Conservation (phyloP, 106 monocot genomes). For the Phalaenopsis aphrodite region DNA sequence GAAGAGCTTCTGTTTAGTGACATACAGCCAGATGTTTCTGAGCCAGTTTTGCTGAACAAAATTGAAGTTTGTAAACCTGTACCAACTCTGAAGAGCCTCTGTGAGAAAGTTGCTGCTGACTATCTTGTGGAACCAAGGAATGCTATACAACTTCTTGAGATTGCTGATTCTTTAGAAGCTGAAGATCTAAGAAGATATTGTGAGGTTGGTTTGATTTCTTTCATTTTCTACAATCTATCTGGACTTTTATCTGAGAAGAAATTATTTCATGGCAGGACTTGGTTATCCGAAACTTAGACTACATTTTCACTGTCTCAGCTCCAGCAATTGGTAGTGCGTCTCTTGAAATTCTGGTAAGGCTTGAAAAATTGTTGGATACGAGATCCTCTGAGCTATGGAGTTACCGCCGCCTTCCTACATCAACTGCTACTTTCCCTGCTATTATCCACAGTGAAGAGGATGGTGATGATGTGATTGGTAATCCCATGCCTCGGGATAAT, state of each 20-base stretch:
- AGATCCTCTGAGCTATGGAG: conserved; percentile 86
- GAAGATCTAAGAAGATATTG: conserved; percentile 67
- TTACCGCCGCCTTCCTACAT: conserved; percentile 73
- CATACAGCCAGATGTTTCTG: conserved; percentile 17
- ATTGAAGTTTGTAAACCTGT: conserved; percentile 8
- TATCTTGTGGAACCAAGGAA: conserved; percentile 83
- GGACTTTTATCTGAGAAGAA: not conserved
- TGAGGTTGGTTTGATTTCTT: conserved; percentile 47
- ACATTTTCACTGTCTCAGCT: conserved; percentile 69
- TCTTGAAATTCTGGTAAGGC: conserved; percentile 61
- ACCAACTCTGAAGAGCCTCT: conserved; percentile 88
- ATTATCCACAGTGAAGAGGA: conserved; percentile 70
- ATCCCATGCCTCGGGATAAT: conserved; percentile 26
- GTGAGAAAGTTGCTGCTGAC: conserved; percentile 79
- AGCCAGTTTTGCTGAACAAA: conserved; percentile 13
- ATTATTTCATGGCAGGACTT: conserved; percentile 52
- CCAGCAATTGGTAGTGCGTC: conserved; percentile 56
- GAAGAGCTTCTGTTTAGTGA: conserved; percentile 59
- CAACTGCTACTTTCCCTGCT: conserved; percentile 79
- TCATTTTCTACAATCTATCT: not conserved
- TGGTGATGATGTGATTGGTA: conserved; percentile 23
- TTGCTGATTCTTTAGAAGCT: conserved; percentile 89
- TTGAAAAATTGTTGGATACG: conserved; percentile 73
- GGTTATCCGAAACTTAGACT: conserved; percentile 73
- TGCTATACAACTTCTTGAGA: conserved; percentile 78